Conservation (phyloP, 2,329 filamentous ascomycete species). For the Tolypocladium tundrense region DNA sequence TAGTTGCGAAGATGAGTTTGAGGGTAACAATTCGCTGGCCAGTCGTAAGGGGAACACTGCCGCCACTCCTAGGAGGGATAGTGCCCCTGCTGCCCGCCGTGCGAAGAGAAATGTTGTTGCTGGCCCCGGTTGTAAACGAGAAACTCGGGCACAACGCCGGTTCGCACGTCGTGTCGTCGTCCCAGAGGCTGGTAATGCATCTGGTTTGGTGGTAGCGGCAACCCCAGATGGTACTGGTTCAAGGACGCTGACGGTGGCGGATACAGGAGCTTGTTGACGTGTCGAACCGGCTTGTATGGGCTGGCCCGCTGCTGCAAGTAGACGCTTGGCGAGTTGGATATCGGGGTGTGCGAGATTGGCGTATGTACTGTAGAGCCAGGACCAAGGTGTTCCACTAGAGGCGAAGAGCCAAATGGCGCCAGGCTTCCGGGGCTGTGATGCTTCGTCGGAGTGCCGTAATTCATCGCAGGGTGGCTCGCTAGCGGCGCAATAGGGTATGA, state of each 20-base stretch:
- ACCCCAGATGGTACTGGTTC: conserved; percentile 56
- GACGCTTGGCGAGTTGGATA: conserved; percentile 74
- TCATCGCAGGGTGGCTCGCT: conserved; percentile 18
- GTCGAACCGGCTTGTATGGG: conserved; percentile 82
- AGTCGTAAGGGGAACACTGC: conserved; percentile 7
- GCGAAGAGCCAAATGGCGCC: conserved; percentile 49
- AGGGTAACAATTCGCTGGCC: background rate
- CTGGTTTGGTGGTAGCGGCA: conserved; percentile 52
- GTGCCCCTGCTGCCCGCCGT: conserved; percentile 18
- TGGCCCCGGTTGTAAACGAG: conserved; percentile 23
- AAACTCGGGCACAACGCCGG: conserved; percentile 62
- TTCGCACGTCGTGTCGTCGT: conserved; percentile 55
- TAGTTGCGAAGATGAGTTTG: background rate
- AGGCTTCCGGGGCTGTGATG: conserved; percentile 40
- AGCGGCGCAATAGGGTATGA: conserved; percentile 12
- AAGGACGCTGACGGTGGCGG: conserved; percentile 74
- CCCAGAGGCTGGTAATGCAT: conserved; percentile 79
- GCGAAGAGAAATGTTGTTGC: conserved; percentile 14
- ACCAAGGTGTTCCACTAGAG: conserved; percentile 51
- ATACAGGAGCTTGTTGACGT: conserved; percentile 83
- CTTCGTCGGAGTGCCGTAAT: conserved; percentile 42
- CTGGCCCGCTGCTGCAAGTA: conserved; percentile 83
- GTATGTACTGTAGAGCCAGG: conserved; percentile 44
- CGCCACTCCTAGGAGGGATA: conserved; percentile 24
- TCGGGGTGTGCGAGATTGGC: conserved; percentile 48